Base-by-base conservation (phyloP, 805 yeast species). In the Candida sithepensis region DNA sequence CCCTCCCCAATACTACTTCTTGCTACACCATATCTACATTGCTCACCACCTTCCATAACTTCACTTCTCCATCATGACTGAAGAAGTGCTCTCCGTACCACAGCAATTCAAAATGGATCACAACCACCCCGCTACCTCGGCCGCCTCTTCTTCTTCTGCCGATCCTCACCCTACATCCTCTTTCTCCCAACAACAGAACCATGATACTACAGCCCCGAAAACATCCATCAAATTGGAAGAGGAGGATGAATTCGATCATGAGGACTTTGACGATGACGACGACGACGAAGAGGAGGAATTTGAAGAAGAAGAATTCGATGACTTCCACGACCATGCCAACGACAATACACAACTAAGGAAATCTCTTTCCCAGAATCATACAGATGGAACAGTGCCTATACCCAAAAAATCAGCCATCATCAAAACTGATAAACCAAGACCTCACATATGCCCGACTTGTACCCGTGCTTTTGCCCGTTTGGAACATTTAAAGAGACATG, bases 391-490 rank as follows among this genome's bases (percentile, higher is more conserved):
- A n/a, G 50, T 56, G 20, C 95, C 96, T 10, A 88, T 89, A 39
- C 96, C 97, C 22, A 84, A 85, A 56, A 89, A 90, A 63, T 83
- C 95, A 4, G 84, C 88, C 40, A 75, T 82, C 49, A 85, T 88
- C 62, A 88, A 88, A 65, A 88, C 96, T 0, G 95, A 89, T 60
- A 90, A 90, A 63, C 98, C 98, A 13, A 74, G 98, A 49, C 98
- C 98, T 1, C 96, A 88, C 61, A 76, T 88, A 10, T 94, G 99
- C 65, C 67, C 85, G 2, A 85, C 88, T 4, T 94, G 99, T 64
- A 88, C 97, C 1, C 75, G 99, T 50, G 96, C 96, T 2, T 94
- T 94, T 76, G 99, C 97, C 1, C 77, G 99, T 46, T 74, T 88
- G 42, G 99, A 92, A 67, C 99, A 92, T 67, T 74, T 94, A 60